These are phyloP conservation scores for Tirmania nivea DNA, from an alignment of 495 filamentous ascomycete species.

Conservation along the genomic window DNA sequence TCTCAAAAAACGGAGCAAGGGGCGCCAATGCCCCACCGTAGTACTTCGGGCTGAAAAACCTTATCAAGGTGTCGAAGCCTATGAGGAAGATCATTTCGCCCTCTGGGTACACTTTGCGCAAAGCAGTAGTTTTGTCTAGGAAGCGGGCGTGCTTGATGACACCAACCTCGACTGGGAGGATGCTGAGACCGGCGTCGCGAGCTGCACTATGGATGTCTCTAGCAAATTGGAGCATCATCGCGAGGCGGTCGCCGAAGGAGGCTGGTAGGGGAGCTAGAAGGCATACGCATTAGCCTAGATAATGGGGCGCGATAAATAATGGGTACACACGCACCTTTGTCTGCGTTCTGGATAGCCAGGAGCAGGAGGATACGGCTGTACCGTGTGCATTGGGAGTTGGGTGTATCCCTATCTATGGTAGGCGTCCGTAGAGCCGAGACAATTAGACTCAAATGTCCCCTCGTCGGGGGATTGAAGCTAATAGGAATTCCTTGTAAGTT, in stretches of 20 bases:
- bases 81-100: constrained; percentile 54
- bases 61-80: constrained; percentile 71
- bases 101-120: constrained; percentile 26
- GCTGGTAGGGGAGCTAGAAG: constrained; percentile 49
- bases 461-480: constrained; percentile 76
- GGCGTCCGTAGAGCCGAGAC: too few relatives aligned
- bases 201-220: constrained; percentile 28
- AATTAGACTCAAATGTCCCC: constrained; percentile 51
- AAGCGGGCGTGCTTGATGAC: constrained; percentile 71
- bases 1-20: constrained; percentile 45
- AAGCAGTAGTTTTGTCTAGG: constrained; percentile 54
- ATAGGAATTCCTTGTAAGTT: too few relatives aligned
- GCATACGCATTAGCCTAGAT: not conserved
- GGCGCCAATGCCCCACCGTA: constrained; percentile 38
- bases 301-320: not conserved
- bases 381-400: constrained; percentile 27
- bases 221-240: constrained; percentile 72
- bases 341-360: constrained; percentile 76
- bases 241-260: constrained; percentile 54
- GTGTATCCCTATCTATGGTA: constrained; percentile 20
- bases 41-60: constrained; percentile 67
- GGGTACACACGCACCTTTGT: constrained; percentile 32
- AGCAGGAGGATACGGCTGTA: constrained; percentile 45
- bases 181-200: constrained; percentile 1
- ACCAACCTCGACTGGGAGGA: constrained; percentile 43